Percentiles rank a stretch among this genome's conserved stretches.
Evolutionary conservation across 2,329 filamentous ascomycete species (phyloP).

Genomic region (Thielaviopsis punctulata): DNA sequence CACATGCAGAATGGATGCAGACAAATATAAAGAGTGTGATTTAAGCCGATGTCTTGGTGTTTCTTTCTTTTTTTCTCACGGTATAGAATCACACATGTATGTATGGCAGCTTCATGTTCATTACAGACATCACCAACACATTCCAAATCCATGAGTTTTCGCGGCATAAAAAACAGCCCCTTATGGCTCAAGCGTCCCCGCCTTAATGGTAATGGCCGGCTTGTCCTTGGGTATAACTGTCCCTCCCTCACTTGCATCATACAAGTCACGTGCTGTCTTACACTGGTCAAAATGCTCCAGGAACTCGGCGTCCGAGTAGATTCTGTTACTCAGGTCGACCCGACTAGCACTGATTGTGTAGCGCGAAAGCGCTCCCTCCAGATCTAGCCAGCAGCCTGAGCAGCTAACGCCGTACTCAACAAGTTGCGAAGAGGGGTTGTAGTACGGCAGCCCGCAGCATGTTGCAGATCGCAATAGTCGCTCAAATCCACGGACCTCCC

Average conservation of each 20-base stretch:
- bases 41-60: too few relatives aligned
- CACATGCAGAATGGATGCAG: too few relatives aligned
- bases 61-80: too few relatives aligned
- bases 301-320: constrained; percentile 1
- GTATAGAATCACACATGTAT: too few relatives aligned
- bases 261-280: not conserved
- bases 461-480: not conserved
- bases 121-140: too few relatives aligned
- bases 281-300: constrained; percentile 1
- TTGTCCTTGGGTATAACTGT: not conserved
- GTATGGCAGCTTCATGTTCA: too few relatives aligned
- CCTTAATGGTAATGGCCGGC: not conserved
- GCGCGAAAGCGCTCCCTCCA: not conserved
- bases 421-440: not conserved
- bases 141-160: too few relatives aligned
- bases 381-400: not conserved
- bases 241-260: not conserved
- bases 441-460: not conserved
- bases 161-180: too few relatives aligned
- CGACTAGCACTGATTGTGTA: not conserved
- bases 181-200: not conserved
- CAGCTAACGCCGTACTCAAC: not conserved
- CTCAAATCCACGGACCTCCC: not conserved
- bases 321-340: not conserved
- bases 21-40: too few relatives aligned